phyloP scores from a whole-genome alignment of 345 rosid species.

The Heritiera fomes region DNA sequence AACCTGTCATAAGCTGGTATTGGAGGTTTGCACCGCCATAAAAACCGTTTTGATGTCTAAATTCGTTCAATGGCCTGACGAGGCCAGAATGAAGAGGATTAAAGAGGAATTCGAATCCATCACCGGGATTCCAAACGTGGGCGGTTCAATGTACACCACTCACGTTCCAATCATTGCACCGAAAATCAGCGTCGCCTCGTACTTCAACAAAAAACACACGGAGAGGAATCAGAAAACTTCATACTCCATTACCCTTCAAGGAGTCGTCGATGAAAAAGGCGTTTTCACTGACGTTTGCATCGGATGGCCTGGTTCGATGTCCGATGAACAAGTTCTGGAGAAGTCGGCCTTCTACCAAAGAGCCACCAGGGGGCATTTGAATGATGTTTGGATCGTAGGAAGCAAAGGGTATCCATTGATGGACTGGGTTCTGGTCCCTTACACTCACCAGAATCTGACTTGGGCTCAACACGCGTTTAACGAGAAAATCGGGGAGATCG shows the following conservation, averaged over 20 bases:
- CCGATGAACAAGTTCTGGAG: constrained; percentile 49
- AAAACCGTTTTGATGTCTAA: constrained; percentile 45
- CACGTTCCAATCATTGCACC: constrained; percentile 55
- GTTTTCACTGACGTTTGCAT: constrained; percentile 54
- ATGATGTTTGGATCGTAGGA: constrained; percentile 45
- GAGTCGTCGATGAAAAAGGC: constrained; percentile 46
- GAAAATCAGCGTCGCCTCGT: constrained; percentile 39
- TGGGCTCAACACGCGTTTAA: constrained; percentile 54
- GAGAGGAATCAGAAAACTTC: constrained; percentile 54
- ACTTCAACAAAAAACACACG: constrained; percentile 53
- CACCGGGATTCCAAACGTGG: constrained; percentile 44
- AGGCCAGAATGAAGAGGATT: constrained; percentile 18
- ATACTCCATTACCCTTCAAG: constrained; percentile 54
- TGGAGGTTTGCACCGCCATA: constrained; percentile 55
- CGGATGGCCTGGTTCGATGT: constrained; percentile 66
- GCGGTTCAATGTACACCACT: constrained; percentile 56
- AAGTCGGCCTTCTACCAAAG: constrained; percentile 41
- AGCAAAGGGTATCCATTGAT: constrained; percentile 39
- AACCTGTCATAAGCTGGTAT: constrained; percentile 55
- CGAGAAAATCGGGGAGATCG: constrained; percentile 25
- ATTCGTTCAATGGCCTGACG: constrained; percentile 55
- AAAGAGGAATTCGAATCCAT: constrained; percentile 33
- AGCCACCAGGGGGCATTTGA: constrained; percentile 36
- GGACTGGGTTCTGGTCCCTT: constrained; percentile 58
- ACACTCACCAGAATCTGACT: constrained; percentile 46